A percentile compares a stretch with the other conserved stretches of the same genome.
Evolutionary conservation across 2,329 filamentous ascomycete genomes (phyloP).

Genomic region (Ceratocystis huliohia): DNA sequence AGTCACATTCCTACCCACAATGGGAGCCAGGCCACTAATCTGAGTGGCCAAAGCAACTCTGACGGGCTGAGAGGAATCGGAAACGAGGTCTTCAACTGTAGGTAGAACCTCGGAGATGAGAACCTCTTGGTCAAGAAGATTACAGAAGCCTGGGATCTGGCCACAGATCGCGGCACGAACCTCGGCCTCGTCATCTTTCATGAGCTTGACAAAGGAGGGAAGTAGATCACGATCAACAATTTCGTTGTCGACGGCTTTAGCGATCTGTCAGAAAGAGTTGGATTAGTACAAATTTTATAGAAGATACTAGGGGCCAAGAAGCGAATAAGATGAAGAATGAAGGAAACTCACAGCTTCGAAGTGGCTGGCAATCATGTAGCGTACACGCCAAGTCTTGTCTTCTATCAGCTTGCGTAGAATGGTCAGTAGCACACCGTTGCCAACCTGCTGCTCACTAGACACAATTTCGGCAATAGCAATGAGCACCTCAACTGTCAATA

Average conservation of each 20-base stretch:
- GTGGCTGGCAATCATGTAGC: constrained; percentile 97
- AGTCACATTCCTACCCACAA: constrained; percentile 94
- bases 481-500: constrained; percentile 90
- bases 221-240: constrained; percentile 88
- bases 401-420: constrained; percentile 89
- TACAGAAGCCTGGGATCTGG: constrained; percentile 95
- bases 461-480: constrained; percentile 95
- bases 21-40: constrained; percentile 91
- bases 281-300: neutral
- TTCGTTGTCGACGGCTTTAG: constrained; percentile 95
- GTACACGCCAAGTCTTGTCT: constrained; percentile 97
- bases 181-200: constrained; percentile 96
- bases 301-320: neutral
- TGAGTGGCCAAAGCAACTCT: constrained; percentile 89
- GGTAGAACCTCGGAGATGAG: constrained; percentile 95
- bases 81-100: constrained; percentile 88
- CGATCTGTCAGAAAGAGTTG: constrained; percentile 49
- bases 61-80: constrained; percentile 92
- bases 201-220: constrained; percentile 88
- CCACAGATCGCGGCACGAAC: constrained; percentile 93
- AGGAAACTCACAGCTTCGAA: constrained; percentile 69
- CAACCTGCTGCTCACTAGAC: constrained; percentile 94
- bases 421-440: constrained; percentile 83
- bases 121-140: constrained; percentile 70
- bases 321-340: neutral